Evolutionary conservation across 2,329 filamentous ascomycete genomes (phyloP), one percentile per base, ranked within the genome.

Genomic region (Plenodomus lindquistii): DNA sequence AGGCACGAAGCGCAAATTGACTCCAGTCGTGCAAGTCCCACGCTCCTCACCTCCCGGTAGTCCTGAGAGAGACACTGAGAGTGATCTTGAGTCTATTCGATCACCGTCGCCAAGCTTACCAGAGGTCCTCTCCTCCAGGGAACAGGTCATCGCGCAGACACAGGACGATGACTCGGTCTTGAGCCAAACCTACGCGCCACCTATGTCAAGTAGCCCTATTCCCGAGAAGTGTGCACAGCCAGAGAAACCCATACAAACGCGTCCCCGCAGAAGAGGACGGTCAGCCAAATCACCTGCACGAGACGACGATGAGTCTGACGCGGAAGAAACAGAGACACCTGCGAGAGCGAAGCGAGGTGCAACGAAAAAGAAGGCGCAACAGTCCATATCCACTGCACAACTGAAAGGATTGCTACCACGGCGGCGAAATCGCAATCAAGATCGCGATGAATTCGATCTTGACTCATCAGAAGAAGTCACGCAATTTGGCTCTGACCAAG

Each of bases 361-460:
- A 5, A 35, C 35, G 10, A 59, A 58, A 51, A 59, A 55, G 48
- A 62, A 67, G 42, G 57, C 66, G 43, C 57, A 71, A 47, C 60
- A 61, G 16, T 53, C 71, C 22, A 63, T 71, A 29, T 74, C 74
- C 7, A 79, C 77, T 20, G 74, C 75, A 3, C 71, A 72, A 20
- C 62, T 79, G 17, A 75, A 77, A 52, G 65, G 69, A 6, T 58
- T 79, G 7, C 65, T 79, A 15, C 77, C 77, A 10, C 76, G 73
- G 49, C 68, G 75, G 45, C 63, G 72, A 18, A 66, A 57, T 29
- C 67, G 61, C 41, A 48, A 63, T 18, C 55, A 49, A 22, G 62
- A 71, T 47, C 55, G 57, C 44, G 65, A 70, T 42, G 71, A 75
- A 22, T 78, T 73, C 50, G 74, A 78, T 44, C 54, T 79, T 6